phyloP scores from a whole-genome alignment of 2,329 filamentous ascomycete genomes.

The Thermochaetoides dissita region DNA sequence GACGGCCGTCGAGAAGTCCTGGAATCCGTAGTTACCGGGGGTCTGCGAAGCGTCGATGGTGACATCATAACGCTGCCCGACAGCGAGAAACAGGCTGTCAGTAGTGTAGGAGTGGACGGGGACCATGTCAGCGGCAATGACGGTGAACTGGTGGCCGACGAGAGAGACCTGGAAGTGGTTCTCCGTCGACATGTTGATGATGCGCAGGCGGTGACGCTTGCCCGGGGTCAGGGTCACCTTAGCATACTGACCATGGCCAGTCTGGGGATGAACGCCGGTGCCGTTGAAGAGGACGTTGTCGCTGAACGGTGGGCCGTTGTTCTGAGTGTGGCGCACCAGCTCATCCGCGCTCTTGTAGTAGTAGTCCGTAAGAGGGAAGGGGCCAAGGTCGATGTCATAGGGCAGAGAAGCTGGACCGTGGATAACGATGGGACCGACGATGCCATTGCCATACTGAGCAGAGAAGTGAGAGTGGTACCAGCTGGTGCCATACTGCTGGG shows the following conservation, averaged over 20 bases:
- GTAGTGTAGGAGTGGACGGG: conserved; percentile 35
- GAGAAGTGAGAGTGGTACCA: conserved; percentile 36
- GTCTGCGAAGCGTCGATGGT: conserved; percentile 27
- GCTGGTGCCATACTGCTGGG: conserved; percentile 25
- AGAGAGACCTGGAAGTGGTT: conserved; percentile 37
- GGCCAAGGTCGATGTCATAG: conserved; percentile 38
- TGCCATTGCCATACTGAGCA: conserved; percentile 32
- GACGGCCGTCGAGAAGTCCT: too few species aligned
- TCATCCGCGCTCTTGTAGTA: conserved; percentile 26
- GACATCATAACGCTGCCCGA: conserved; percentile 32
- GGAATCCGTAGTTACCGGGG: conserved; percentile 28
- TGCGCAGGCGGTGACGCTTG: conserved; percentile 33
- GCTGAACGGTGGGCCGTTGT: conserved; percentile 19
- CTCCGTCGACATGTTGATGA: conserved; percentile 38
- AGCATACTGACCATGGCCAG: conserved; percentile 19
- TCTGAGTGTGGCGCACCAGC: conserved; percentile 14
- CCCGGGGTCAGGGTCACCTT: conserved; percentile 26
- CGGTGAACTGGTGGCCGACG: conserved; percentile 33
- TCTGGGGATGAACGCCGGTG: conserved; percentile 20
- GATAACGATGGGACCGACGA: conserved; percentile 33
- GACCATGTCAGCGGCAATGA: conserved; percentile 39
- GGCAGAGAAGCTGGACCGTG: conserved; percentile 31
- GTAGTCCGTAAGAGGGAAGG: conserved; percentile 36
- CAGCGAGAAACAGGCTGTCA: conserved; percentile 33
- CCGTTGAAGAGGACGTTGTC: conserved; percentile 35